Evolutionary conservation across 2,329 filamentous ascomycete species (phyloP).

Genomic region (Microsporum audouinii): DNA sequence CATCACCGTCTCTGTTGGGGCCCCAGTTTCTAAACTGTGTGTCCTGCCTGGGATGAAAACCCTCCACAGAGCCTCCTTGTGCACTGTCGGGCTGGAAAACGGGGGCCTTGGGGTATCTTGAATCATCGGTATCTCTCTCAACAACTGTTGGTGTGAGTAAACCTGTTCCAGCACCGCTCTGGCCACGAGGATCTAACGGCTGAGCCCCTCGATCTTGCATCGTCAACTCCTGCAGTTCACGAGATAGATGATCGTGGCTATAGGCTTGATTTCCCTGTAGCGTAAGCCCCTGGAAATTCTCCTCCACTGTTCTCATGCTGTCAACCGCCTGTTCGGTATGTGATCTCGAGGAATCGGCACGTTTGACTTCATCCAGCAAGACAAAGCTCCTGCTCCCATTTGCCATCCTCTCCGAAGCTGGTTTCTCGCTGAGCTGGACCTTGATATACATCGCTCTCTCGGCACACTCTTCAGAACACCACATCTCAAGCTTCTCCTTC

Average conservation of each 20-base stretch:
- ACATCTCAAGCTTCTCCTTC: slow-evolving; percentile 64
- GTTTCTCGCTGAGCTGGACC: slow-evolving; percentile 74
- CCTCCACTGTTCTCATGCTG: slow-evolving; percentile 15
- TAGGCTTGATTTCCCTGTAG: not conserved
- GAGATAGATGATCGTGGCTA: not conserved
- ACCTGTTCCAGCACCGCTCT: not conserved
- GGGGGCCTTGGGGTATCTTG: slow-evolving; percentile 21
- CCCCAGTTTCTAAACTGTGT: not conserved
- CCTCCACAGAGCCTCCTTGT: slow-evolving; percentile 33
- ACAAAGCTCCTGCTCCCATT: slow-evolving; percentile 48
- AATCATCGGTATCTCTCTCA: slow-evolving; percentile 7
- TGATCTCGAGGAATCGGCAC: not conserved
- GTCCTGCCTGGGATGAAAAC: slow-evolving; percentile 26
- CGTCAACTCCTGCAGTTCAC: not conserved
- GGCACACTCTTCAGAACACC: slow-evolving; percentile 74
- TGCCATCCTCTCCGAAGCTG: slow-evolving; percentile 68
- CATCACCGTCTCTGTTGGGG: not conserved
- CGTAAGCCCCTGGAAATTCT: not conserved
- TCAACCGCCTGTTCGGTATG: slow-evolving; percentile 7
- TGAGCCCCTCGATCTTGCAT: not conserved
- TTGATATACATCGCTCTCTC: slow-evolving; percentile 72
- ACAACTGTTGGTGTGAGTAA: not conserved
- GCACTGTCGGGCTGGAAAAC: slow-evolving; percentile 23
- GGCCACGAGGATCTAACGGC: slow-evolving; percentile 11
- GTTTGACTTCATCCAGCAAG: slow-evolving; percentile 51